A percentile compares a stretch with the other conserved stretches of the same genome.
Evolutionary conservation across 345 rosid genomes (phyloP).

Genomic region (Citrus mangshanensis): DNA sequence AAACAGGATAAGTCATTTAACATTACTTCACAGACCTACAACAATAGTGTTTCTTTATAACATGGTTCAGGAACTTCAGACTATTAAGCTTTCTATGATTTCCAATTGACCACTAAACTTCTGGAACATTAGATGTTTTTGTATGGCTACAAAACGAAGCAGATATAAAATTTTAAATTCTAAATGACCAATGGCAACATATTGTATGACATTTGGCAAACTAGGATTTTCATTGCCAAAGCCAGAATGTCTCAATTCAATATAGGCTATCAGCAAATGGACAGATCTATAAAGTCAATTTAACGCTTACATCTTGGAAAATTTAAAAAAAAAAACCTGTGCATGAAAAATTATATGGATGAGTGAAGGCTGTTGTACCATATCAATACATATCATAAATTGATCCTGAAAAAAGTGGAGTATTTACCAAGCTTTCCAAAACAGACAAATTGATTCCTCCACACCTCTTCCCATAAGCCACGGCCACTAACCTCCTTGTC

Average conservation of each 20-base stretch:
- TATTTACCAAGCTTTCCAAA: slow-evolving; percentile 71
- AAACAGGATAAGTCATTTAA: background rate
- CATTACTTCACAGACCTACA: background rate
- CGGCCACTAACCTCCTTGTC: slow-evolving; percentile 79
- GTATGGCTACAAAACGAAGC: background rate
- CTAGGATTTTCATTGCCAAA: background rate
- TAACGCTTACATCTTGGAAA: background rate
- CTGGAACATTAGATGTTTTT: background rate
- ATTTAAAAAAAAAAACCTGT: background rate
- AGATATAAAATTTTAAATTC: background rate
- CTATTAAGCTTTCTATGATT: background rate
- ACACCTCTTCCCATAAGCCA: slow-evolving; percentile 77
- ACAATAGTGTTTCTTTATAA: background rate
- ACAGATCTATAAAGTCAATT: background rate
- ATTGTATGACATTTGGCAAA: background rate
- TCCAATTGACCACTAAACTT: background rate
- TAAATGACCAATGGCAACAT: background rate
- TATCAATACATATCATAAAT: background rate
- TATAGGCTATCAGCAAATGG: background rate
- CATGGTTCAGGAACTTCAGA: background rate
- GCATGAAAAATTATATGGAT: background rate
- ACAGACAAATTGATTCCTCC: slow-evolving; percentile 74
- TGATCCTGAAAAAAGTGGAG: background rate
- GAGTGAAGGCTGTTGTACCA: background rate
- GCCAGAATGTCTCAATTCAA: background rate